A percentile compares a stretch with the other conserved stretches of the same genome.
phyloP scores from a whole-genome alignment of 2,329 filamentous ascomycete genomes.

The Aspergillus viridinutans region DNA sequence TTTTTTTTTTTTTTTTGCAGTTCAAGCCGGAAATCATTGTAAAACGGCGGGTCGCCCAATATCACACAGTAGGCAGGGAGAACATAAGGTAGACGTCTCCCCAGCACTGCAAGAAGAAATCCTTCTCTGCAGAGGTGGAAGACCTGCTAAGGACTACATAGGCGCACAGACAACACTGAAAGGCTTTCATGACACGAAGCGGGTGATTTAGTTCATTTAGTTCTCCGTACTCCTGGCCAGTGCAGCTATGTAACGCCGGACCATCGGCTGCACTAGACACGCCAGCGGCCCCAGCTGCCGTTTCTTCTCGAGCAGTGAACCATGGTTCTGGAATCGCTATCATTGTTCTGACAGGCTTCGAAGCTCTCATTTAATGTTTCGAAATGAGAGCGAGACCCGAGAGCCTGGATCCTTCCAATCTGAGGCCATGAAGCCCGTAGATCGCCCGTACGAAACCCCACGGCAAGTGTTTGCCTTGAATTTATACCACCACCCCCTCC shows the following conservation, averaged over 20 bases:
- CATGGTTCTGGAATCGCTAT: conserved; percentile 32
- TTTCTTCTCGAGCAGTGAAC: conserved; percentile 28
- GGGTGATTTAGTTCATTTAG: neutral
- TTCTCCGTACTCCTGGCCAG: neutral
- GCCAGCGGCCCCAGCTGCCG: conserved; percentile 20
- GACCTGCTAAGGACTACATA: neutral
- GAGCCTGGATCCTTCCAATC: conserved; percentile 20
- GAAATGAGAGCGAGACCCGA: conserved; percentile 19
- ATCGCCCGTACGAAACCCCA: neutral
- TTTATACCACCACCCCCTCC: neutral
- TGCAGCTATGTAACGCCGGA: neutral
- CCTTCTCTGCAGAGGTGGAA: neutral
- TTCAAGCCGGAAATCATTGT: too few species aligned
- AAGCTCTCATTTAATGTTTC: conserved; percentile 1
- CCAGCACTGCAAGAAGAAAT: too few species aligned
- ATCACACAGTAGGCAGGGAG: neutral
- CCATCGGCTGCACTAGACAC: neutral
- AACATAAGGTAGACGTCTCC: too few species aligned
- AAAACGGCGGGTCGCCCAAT: neutral
- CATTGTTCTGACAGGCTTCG: conserved; percentile 10
- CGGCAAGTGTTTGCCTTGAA: neutral
- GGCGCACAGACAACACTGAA: neutral
- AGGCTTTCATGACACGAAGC: neutral
- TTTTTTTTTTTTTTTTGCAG: too few species aligned
- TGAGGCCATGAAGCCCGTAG: conserved; percentile 15